Evolutionary conservation across 108 stramenopile species (phyloP), one percentile per base, ranked within the genome.

Genomic region (Cyclostephanos tholiformis): DNA sequence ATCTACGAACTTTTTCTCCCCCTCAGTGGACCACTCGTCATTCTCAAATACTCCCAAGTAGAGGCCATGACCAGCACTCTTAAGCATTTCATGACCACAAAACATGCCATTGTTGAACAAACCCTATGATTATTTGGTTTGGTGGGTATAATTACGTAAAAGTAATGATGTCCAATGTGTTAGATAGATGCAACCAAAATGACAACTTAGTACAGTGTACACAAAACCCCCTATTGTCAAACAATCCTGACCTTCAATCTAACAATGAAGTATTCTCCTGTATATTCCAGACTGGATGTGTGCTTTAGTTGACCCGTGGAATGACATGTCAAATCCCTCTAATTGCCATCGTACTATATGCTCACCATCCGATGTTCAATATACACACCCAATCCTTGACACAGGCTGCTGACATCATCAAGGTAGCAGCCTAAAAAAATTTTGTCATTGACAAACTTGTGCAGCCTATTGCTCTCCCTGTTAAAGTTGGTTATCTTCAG

Each of bases 251-350:
- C 82, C 82, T 39, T 83, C 67, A 46, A 74, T 67, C 1, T 19
- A 53, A 70, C 77, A 14, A 75, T 30, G 44, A 60, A 57, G 32
- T 75, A 83, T 50, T 83, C 82, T 12, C 82, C 82, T n/a, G 39
- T 55, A 48, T 83, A 83, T 32, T 74, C 67, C 4, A 67, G 63
- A 23, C 82, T 77, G 2, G 71, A 74, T 3, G 71, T 67, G 5
- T 67, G 69, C 52, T 58, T 79, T 7, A 75, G 68, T 10, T 57
- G 70, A 17, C 82, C 82, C 9, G 69, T 55, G 14, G 77, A 77
- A 65, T 83, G 72, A 14, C 72, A 46, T 55, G 52, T 75, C 27
- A 55, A 49, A 20, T 83, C 60, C 29, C 63, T 79, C 78, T 71
- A 79, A 36, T 79, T 71, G 12, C 78, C 78, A 12, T 72, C 60